Percentiles rank a stretch among this genome's conserved stretches.
Evolutionary conservation across 176 grass and related monocot species (phyloP).

Genomic region (Musa troglodytarum): DNA sequence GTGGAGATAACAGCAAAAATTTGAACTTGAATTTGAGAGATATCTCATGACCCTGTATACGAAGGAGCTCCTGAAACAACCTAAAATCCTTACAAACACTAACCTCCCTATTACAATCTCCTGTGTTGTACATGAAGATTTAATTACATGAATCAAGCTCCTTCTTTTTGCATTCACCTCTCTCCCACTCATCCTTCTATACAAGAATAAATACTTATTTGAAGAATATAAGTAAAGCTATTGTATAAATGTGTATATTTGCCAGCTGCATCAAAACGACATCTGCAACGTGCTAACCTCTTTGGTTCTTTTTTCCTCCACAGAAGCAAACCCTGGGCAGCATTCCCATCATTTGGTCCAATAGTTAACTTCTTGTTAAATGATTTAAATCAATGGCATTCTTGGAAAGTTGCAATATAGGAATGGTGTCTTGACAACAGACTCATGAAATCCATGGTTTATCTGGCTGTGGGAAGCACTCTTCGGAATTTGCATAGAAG

Average conservation of each 20-base stretch:
- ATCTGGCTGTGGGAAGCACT: constrained; percentile 52
- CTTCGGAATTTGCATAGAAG: constrained; percentile 89
- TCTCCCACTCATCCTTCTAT: constrained; percentile 38
- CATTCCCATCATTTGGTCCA: neutral
- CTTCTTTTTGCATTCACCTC: constrained; percentile 14
- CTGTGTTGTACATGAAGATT: constrained; percentile 1
- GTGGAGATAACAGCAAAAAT: neutral
- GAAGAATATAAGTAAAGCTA: constrained; percentile 31
- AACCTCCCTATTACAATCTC: constrained; percentile 2
- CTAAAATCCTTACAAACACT: neutral
- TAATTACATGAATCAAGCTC: neutral
- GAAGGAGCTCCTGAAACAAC: neutral
- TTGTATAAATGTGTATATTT: constrained; percentile 46
- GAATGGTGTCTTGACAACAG: constrained; percentile 22
- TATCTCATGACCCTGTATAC: neutral
- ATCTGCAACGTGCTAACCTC: neutral
- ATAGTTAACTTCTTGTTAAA: neutral
- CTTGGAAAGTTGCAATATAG: constrained; percentile 23
- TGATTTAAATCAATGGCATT: constrained; percentile 14
- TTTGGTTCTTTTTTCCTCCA: neutral
- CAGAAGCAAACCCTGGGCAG: neutral
- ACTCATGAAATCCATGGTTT: constrained; percentile 30
- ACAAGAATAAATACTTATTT: constrained; percentile 40
- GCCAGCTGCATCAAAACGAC: constrained; percentile 24
- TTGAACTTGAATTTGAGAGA: neutral